Evolutionary conservation across 371 early-diverging fungal genomes (phyloP), one percentile per base, ranked within the genome.

Genomic region (Haplosporangium sp.): DNA sequence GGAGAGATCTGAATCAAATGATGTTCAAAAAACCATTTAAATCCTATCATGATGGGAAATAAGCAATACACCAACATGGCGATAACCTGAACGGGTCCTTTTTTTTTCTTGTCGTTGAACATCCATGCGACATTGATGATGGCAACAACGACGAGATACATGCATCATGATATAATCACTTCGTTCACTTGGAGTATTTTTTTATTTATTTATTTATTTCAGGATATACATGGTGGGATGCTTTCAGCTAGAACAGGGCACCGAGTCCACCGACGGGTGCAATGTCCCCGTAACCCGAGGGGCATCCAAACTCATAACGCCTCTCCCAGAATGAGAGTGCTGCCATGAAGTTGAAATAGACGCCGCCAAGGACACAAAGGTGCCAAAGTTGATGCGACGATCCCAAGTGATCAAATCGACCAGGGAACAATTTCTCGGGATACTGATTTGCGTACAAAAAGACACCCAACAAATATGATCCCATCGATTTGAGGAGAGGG

Each of bases 331-430:
- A 89, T 62, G 79, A 81, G 20, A 86, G 69, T 1, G 89, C 85
- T 13, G 90, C 88, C 12, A 71, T 74, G 62, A 91, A 92, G 65
- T 92, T 88, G 55, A 76, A 88, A 84, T 86, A 90, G 57, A 90
- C 89, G 50, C 91, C 93, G 14, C 86, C 88, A 48, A 91, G 83
- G 2, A 93, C 93, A 68, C 86, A 87, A 14, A 91, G 54, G 77
- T 95, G 95, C 95, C 95, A 95, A 13, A 89, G 77, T 73, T 92
- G 92, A 75, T 95, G 95, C 6, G 92, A 92, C 42, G 93, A 91
- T 18, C 89, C 89, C 51, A 90, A 54, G 41, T 84, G 83, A 68
- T 95, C 94, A 68, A 93, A 93, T 62, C 82, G 86, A 12, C 95
- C 95, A 1, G 93, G 94, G 84, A 86, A 87, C 18, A 86, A 81